These are phyloP conservation scores for Sporothrix humicola DNA, from an alignment of 2,329 filamentous ascomycete species.

Conservation along the genomic window DNA sequence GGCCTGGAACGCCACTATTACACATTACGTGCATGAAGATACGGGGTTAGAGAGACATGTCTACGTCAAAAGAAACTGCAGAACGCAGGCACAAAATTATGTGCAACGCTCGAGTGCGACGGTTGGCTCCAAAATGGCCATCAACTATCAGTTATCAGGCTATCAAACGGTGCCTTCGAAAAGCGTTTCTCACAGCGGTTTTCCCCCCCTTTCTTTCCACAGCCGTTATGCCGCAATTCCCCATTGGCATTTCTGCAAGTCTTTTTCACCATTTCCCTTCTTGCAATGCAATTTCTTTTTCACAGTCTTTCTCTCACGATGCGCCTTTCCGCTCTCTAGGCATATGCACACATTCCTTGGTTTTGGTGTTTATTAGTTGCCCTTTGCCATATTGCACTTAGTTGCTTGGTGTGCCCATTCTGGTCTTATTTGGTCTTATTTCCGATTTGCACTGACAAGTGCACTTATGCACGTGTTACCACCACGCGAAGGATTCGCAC, in stretches of 20 bases:
- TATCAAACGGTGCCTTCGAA: no score
- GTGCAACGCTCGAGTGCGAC: not conserved
- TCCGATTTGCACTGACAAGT: not conserved
- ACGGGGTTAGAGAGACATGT: not conserved
- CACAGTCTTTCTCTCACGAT: not conserved
- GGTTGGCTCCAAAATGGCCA: not conserved
- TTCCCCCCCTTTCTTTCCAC: no score
- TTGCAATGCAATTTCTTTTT: conserved; percentile 1
- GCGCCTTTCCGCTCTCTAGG: not conserved
- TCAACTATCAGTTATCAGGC: no score
- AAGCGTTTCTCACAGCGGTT: no score
- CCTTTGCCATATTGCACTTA: not conserved
- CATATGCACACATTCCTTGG: conserved; percentile 4
- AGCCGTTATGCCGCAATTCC: no score
- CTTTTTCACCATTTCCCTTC: not conserved
- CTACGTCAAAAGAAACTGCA: not conserved
- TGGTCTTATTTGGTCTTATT: conserved; percentile 13
- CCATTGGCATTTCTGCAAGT: not conserved
- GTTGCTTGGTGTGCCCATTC: not conserved
- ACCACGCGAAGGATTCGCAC: conserved; percentile 10
- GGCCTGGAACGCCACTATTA: not conserved
- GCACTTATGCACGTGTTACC: not conserved
- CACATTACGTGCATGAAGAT: conserved; percentile 1
- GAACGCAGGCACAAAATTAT: conserved; percentile 5
- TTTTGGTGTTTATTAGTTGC: not conserved